Percentiles rank a stretch among this genome's conserved stretches.
These are phyloP conservation scores for Dendrostoma leiphaemia DNA, from an alignment of 2,329 filamentous ascomycete genomes.

Conservation along the genomic window DNA sequence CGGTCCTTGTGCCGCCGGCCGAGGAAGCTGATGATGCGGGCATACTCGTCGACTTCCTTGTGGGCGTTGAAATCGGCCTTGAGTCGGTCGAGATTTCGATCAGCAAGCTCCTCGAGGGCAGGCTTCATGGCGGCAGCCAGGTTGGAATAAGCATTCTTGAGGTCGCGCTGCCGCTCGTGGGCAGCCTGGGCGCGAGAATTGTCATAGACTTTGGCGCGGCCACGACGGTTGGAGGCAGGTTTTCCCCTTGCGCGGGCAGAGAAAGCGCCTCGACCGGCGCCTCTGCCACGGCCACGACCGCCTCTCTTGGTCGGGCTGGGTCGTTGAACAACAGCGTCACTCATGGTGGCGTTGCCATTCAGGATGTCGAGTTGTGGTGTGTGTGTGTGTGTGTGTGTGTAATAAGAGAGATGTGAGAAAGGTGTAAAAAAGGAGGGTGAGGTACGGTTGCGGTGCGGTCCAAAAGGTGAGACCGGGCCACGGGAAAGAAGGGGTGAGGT, in stretches of 20 bases:
- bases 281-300: slow-evolving; percentile 15
- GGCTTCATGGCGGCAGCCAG: slow-evolving; percentile 63
- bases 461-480: slow-evolving; percentile 7
- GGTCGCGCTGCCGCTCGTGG: slow-evolving; percentile 62
- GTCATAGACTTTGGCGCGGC: slow-evolving; percentile 58
- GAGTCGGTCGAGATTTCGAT: slow-evolving; percentile 56
- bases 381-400: background rate
- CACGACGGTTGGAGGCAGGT: slow-evolving; percentile 17
- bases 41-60: slow-evolving; percentile 53
- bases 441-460: background rate
- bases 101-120: slow-evolving; percentile 63
- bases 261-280: slow-evolving; percentile 10
- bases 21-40: slow-evolving; percentile 50
- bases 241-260: slow-evolving; percentile 17
- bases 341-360: slow-evolving; percentile 20
- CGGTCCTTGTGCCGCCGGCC: slow-evolving; percentile 37
- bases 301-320: slow-evolving; percentile 20
- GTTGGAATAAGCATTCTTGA: slow-evolving; percentile 64
- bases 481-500: slow-evolving; percentile 4
- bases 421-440: background rate
- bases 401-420: background rate
- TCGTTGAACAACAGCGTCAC: slow-evolving; percentile 17
- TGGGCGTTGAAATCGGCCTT: slow-evolving; percentile 52
- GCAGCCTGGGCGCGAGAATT: slow-evolving; percentile 54
- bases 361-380: too few relatives aligned